phyloP scores from a whole-genome alignment of 2,329 filamentous ascomycete species.

The Metarhizium brunneum region DNA sequence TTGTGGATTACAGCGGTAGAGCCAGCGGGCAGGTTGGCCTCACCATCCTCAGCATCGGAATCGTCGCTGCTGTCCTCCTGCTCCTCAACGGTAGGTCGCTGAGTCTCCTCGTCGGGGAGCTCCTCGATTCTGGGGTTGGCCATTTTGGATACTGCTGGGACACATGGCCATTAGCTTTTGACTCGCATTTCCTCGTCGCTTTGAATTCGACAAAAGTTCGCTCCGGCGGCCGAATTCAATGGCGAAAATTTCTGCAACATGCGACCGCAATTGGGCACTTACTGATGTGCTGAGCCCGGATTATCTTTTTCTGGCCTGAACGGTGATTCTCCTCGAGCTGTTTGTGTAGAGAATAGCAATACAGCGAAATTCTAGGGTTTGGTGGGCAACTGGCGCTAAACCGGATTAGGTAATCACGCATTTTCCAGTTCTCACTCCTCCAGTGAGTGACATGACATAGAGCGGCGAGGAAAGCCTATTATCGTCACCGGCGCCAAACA shows the following conservation, averaged over 20 bases:
- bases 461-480: neutral
- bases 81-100: conserved; percentile 72
- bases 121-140: conserved; percentile 97
- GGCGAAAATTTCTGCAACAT: neutral
- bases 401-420: conserved; percentile 30
- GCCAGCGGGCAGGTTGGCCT: conserved; percentile 70
- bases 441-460: conserved; percentile 2
- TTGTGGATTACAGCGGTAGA: conserved; percentile 89
- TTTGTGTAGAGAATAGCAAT: conserved; percentile 28
- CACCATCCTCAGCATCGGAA: conserved; percentile 73
- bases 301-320: conserved; percentile 21
- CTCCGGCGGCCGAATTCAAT: neutral
- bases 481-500: too few relatives aligned
- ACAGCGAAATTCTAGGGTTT: conserved; percentile 37
- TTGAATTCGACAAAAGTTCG: conserved; percentile 4
- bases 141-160: conserved; percentile 51
- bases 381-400: conserved; percentile 27
- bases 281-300: conserved; percentile 26
- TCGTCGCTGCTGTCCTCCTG: conserved; percentile 65
- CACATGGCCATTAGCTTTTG: conserved; percentile 4
- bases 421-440: conserved; percentile 1
- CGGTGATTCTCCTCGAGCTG: conserved; percentile 20
- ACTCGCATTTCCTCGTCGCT: neutral
- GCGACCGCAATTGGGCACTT: conserved; percentile 18
- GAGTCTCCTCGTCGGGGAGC: conserved; percentile 81